These are phyloP conservation scores for Amauroascus verrucosus DNA, from an alignment of 2,329 filamentous ascomycete genomes.

Conservation along the genomic window DNA sequence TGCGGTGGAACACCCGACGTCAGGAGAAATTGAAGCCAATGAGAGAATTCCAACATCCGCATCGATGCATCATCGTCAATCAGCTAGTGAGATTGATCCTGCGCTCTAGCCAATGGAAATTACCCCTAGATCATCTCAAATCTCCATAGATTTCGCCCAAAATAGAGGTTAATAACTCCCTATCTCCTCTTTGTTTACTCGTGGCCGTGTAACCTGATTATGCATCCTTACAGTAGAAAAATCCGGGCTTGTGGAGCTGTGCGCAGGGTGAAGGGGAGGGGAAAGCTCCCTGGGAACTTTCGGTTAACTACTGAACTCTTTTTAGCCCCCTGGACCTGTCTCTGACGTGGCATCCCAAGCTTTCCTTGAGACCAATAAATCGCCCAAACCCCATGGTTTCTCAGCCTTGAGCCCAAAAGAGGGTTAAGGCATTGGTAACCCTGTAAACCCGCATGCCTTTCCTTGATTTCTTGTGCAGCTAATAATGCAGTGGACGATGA, in stretches of 20 bases:
- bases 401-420: constrained; percentile 8
- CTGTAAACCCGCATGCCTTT: background rate
- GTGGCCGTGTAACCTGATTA: too few species aligned
- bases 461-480: constrained; percentile 4
- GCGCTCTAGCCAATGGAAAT: background rate
- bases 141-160: background rate
- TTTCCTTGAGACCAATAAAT: constrained; percentile 3
- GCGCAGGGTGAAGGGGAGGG: background rate
- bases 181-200: background rate
- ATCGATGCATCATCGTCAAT: constrained; percentile 6
- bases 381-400: background rate
- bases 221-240: background rate
- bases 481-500: background rate
- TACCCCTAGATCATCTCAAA: background rate
- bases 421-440: background rate
- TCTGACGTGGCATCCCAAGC: constrained; percentile 10
- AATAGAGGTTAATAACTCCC: background rate
- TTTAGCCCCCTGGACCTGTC: constrained; percentile 2
- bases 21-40: background rate
- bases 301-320: constrained; percentile 2
- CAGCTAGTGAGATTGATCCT: background rate
- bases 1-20: background rate
- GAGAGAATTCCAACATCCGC: background rate
- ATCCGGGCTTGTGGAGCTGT: constrained; percentile 4
- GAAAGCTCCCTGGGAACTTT: background rate